A percentile compares a stretch with the other conserved stretches of the same genome.
phyloP scores from a whole-genome alignment of 2,329 filamentous ascomycete genomes.

The Penicillium sp. region DNA sequence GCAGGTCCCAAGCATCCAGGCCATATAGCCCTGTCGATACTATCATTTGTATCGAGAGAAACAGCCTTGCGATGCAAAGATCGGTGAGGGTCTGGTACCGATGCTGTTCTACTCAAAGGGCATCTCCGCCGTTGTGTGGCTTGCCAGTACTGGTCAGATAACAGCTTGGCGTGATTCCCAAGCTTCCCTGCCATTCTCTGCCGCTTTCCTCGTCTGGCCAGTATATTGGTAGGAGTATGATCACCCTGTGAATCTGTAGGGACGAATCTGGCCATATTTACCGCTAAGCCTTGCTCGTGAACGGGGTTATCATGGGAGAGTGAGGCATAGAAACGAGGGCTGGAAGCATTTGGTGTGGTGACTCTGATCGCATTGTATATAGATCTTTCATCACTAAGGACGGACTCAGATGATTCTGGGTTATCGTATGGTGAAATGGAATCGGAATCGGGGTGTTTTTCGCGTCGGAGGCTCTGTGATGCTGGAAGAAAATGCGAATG shows the following conservation, averaged over 20 bases:
- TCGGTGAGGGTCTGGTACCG: neutral
- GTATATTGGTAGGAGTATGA: constrained; percentile 1
- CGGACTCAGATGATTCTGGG: constrained; percentile 25
- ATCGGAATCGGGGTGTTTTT: constrained; percentile 5
- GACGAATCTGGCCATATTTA: constrained; percentile 32
- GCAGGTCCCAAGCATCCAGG: constrained; percentile 26
- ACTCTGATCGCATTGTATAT: constrained; percentile 40
- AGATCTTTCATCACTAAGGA: constrained; percentile 36
- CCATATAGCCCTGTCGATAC: constrained; percentile 18
- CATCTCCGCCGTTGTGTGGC: neutral
- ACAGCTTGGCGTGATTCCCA: constrained; percentile 22
- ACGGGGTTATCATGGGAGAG: constrained; percentile 12
- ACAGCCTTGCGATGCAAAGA: constrained; percentile 21
- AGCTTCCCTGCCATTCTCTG: constrained; percentile 6
- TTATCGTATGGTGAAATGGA: constrained; percentile 9
- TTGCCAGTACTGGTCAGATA: constrained; percentile 13
- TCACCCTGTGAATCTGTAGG: constrained; percentile 8
- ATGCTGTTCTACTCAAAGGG: neutral
- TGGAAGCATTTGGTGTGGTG: constrained; percentile 26
- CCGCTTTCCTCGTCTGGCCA: neutral
- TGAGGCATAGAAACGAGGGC: constrained; percentile 8
- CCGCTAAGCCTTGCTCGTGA: constrained; percentile 24
- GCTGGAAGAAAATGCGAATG: neutral
- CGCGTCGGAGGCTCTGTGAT: constrained; percentile 6
- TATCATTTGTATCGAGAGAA: constrained; percentile 25